These are phyloP conservation scores for Exsudoporus floridanus DNA, from an alignment of 1,284 basidiomycete species.

Conservation along the genomic window DNA sequence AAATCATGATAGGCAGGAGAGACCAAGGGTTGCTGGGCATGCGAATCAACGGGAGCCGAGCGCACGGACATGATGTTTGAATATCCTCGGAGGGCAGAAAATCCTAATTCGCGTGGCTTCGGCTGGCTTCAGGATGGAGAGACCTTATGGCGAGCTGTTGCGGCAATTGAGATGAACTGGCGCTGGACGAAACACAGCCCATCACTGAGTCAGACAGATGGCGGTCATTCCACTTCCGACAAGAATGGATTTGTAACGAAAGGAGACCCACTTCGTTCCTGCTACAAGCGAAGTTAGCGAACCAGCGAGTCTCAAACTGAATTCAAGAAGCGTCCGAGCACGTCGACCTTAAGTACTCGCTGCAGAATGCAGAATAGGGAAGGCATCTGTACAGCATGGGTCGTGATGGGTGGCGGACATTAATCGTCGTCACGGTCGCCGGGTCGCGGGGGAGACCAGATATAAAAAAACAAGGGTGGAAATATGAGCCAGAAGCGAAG, in stretches of 20 bases:
- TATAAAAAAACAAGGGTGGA: background rate
- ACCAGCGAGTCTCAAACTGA: constrained; percentile 27
- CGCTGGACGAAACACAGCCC: background rate
- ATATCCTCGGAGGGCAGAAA: background rate
- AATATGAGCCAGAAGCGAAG: constrained; percentile 3
- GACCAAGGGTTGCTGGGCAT: constrained; percentile 21
- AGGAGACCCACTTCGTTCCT: constrained; percentile 2
- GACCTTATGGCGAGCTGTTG: background rate
- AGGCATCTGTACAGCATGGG: background rate
- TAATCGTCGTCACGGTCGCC: background rate
- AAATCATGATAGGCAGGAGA: constrained; percentile 55
- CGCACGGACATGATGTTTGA: background rate
- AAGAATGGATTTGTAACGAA: background rate
- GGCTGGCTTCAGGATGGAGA: too few relatives aligned
- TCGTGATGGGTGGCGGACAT: background rate
- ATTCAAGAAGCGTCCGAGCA: constrained; percentile 34
- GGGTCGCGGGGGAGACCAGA: background rate
- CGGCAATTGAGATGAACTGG: background rate
- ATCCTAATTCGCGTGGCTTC: background rate
- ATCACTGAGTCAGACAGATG: background rate
- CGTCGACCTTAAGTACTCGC: background rate
- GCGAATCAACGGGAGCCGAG: background rate
- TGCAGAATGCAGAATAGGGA: too few relatives aligned
- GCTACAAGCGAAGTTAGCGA: too few relatives aligned
- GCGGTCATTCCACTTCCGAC: constrained; percentile 34